These are phyloP conservation scores for Nannochloropsis salina DNA, from an alignment of 108 stramenopile genomes.

Conservation along the genomic window DNA sequence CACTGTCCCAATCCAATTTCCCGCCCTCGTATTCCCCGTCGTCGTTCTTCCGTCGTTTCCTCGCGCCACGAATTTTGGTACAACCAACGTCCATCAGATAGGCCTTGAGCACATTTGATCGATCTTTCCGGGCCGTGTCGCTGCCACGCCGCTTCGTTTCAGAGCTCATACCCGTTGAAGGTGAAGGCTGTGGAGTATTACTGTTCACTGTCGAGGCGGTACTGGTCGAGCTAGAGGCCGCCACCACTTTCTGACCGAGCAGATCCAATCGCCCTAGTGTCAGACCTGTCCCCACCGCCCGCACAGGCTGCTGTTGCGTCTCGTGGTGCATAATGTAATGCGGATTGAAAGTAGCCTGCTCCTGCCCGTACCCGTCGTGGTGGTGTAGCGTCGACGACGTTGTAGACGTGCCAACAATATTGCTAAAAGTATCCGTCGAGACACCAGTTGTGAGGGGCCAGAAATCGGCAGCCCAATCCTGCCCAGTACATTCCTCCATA, in stretches of 20 bases:
- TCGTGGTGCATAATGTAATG: not conserved
- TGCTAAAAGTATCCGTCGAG: conserved; percentile 3
- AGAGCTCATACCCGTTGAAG: not conserved
- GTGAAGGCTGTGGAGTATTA: not conserved
- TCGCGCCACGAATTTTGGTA: not conserved
- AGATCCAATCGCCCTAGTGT: not conserved
- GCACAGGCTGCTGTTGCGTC: not conserved
- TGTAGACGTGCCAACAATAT: not conserved
- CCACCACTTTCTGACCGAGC: not conserved
- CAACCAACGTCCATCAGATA: not conserved
- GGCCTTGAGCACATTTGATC: conserved; percentile 9
- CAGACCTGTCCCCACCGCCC: not conserved
- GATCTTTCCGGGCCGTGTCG: not conserved
- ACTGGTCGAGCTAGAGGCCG: conserved; percentile 4
- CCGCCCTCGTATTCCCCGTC: conserved; percentile 1
- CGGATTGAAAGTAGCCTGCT: not conserved
- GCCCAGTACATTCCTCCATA: not conserved
- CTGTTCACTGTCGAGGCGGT: not conserved
- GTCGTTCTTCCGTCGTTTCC: conserved; percentile 10
- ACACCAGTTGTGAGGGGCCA: not conserved
- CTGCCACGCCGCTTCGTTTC: not conserved
- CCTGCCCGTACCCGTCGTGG: not conserved
- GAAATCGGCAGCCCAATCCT: conserved; percentile 14
- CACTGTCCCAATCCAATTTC: conserved; percentile 17
- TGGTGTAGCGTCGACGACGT: not conserved